phyloP scores from a whole-genome alignment of 2,329 filamentous ascomycete species.

The Penicillium sp. region DNA sequence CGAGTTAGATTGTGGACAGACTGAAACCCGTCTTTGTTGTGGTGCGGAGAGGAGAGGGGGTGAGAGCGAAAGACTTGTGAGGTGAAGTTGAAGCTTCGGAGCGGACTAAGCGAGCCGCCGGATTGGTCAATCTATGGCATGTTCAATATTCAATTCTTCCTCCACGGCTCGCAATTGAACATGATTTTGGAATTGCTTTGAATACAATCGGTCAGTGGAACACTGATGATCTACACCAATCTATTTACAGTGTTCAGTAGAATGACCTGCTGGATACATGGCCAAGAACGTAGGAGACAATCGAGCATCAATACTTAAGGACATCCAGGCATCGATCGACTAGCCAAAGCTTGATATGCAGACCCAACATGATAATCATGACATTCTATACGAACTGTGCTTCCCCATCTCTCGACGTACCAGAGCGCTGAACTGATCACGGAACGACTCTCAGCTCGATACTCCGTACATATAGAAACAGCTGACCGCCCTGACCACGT shows the following conservation, averaged over 20 bases:
- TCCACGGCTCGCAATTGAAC: not conserved
- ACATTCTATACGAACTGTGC: no score
- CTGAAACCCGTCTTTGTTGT: slow-evolving; percentile 24
- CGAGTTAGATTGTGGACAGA: slow-evolving; percentile 18
- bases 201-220: not conserved
- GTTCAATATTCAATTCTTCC: not conserved
- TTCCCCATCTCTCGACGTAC: no score
- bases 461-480: no score
- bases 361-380: no score
- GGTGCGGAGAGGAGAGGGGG: slow-evolving; percentile 24
- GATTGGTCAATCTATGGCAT: slow-evolving; percentile 27
- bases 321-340: no score
- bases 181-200: not conserved
- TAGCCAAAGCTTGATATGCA: no score
- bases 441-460: not conserved
- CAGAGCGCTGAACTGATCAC: not conserved
- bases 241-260: no score
- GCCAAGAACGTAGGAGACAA: no score
- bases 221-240: no score
- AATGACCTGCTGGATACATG: no score
- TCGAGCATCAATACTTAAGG: no score
- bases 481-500: slow-evolving; percentile 2
- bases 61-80: slow-evolving; percentile 24
- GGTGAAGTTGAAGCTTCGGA: slow-evolving; percentile 40
- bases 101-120: slow-evolving; percentile 41